A percentile compares a stretch with the other conserved stretches of the same genome.
Evolutionary conservation across 2,329 filamentous ascomycete genomes (phyloP).

Genomic region (Paramyrothecium roridum): DNA sequence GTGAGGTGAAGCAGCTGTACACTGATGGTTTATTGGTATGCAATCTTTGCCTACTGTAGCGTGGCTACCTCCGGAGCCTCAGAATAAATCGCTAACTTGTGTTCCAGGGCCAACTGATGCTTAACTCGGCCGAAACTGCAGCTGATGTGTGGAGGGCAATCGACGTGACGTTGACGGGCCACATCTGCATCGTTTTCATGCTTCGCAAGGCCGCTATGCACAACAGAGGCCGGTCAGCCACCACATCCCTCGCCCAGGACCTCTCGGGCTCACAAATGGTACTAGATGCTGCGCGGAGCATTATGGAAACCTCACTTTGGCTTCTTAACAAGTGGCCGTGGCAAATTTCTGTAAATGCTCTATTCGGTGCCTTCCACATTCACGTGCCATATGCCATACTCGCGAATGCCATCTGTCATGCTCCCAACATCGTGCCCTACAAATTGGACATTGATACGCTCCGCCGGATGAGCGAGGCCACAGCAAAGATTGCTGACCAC

Average conservation of each 20-base stretch:
- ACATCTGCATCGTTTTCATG: slow-evolving; percentile 29
- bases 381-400: background rate
- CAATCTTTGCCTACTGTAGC: rapidly evolving
- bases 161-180: slow-evolving; percentile 24
- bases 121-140: slow-evolving; percentile 10
- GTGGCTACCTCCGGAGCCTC: rapidly evolving
- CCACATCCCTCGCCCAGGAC: background rate
- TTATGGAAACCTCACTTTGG: background rate
- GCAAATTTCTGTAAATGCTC: background rate
- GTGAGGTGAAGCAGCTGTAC: slow-evolving; percentile 20
- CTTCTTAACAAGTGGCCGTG: background rate
- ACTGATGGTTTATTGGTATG: slow-evolving; percentile 24
- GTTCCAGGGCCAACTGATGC: slow-evolving; percentile 18
- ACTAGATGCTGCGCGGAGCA: background rate
- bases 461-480: background rate
- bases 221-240: slow-evolving; percentile 13
- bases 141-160: slow-evolving; percentile 20
- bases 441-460: background rate
- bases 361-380: background rate
- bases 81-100: background rate
- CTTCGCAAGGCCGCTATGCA: slow-evolving; percentile 25
- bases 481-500: background rate
- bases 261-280: background rate
- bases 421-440: background rate
- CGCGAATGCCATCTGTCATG: background rate